These are phyloP conservation scores for Termitomyces sp. DNA, from an alignment of 768 basidiomycete species.

Conservation along the genomic window DNA sequence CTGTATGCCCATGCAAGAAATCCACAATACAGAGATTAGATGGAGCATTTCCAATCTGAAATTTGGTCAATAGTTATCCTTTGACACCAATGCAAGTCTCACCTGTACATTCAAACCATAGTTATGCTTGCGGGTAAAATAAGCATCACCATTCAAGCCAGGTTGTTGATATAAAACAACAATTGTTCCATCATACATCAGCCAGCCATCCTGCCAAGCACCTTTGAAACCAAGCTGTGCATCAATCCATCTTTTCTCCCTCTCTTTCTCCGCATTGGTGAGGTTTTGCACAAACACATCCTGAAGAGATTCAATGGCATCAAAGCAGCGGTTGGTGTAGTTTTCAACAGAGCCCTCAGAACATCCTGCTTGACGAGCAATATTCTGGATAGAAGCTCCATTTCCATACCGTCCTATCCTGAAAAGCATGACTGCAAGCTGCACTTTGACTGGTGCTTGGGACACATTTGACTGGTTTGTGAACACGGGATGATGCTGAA, in stretches of 20 bases:
- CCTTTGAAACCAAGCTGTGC: too few species aligned
- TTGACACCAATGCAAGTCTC: not conserved
- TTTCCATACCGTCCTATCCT: conserved; percentile 17
- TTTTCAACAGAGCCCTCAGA: not conserved
- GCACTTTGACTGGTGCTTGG: conserved; percentile 16
- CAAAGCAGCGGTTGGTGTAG: not conserved
- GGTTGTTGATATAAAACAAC: too few species aligned
- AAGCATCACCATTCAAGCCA: too few species aligned
- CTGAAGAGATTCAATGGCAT: too few species aligned
- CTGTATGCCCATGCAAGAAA: not conserved
- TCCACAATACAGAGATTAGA: not conserved
- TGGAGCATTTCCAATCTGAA: not conserved
- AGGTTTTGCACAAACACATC: too few species aligned
- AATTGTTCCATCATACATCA: too few species aligned
- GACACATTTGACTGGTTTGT: conserved; percentile 11
- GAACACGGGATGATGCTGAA: conserved; percentile 15
- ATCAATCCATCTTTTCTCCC: too few species aligned
- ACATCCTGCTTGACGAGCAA: conserved; percentile 3
- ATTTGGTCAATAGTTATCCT: not conserved
- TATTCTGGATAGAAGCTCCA: conserved; percentile 14
- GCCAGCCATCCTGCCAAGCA: too few species aligned
- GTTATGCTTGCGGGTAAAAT: not conserved
- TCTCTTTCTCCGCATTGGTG: too few species aligned
- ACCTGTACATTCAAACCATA: not conserved
- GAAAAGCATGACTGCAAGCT: conserved; percentile 19